A percentile compares a stretch with the other conserved stretches of the same genome.
phyloP scores from a whole-genome alignment of 306 rosid genomes.

The Vachellia pachyceras region DNA sequence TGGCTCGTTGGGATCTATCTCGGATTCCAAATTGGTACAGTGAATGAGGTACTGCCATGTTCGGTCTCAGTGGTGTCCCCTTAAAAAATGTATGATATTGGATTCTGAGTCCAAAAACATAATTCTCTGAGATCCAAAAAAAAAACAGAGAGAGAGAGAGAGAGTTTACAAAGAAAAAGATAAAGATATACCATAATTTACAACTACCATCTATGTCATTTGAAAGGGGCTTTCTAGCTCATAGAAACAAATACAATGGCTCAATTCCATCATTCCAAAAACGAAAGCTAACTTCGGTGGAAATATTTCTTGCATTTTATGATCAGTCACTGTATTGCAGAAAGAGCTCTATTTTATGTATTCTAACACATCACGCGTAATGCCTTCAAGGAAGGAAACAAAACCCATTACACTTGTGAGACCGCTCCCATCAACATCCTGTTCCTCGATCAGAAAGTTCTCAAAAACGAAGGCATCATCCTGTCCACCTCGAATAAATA shows the following conservation, averaged over 20 bases:
- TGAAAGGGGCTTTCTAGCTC: constrained; percentile 13
- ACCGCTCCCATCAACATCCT: constrained; percentile 91
- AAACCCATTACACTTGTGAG: constrained; percentile 85
- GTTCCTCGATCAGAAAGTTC: constrained; percentile 94
- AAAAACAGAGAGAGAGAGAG: too few species aligned
- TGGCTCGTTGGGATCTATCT: too few species aligned
- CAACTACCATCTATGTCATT: constrained; percentile 35
- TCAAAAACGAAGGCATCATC: constrained; percentile 89
- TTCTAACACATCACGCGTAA: constrained; percentile 72
- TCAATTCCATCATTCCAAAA: constrained; percentile 36
- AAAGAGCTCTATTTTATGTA: constrained; percentile 64
- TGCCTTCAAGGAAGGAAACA: constrained; percentile 76
- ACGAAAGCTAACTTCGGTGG: constrained; percentile 37
- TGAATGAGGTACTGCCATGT: too few species aligned
- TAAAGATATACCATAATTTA: constrained; percentile 36
- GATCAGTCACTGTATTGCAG: constrained; percentile 32
- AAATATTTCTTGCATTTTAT: constrained; percentile 32
- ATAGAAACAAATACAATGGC: constrained; percentile 36
- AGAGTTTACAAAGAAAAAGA: constrained; percentile 20
- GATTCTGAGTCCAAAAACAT: too few species aligned
- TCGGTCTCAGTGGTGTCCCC: too few species aligned
- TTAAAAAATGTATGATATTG: too few species aligned
- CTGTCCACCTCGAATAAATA: constrained; percentile 84
- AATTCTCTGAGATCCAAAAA: background rate
- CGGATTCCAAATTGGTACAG: too few species aligned